Conservation (phyloP, 306 rosid species). For the Cucurbita argyrosperma region DNA sequence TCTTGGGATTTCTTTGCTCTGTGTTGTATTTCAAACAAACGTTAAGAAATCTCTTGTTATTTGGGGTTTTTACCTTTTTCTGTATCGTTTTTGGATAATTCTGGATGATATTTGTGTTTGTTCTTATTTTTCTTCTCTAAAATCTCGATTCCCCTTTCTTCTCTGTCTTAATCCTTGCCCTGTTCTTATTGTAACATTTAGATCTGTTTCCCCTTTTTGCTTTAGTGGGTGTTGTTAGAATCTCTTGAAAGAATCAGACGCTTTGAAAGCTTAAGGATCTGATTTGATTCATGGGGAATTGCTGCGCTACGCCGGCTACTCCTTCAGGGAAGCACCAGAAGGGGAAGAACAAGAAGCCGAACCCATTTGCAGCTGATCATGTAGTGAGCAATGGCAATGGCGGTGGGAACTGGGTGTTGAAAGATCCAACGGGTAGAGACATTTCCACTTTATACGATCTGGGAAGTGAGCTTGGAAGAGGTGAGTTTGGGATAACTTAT, state of each 20-base stretch:
- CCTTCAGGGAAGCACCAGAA: slow-evolving; percentile 5
- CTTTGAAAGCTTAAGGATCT: neutral
- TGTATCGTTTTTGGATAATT: slow-evolving; percentile 1
- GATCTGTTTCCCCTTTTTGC: neutral
- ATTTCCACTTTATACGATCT: slow-evolving; percentile 11
- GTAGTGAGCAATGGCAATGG: slow-evolving; percentile 13
- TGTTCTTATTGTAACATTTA: neutral
- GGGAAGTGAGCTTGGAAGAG: slow-evolving; percentile 19
- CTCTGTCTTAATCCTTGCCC: neutral
- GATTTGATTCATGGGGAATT: slow-evolving; percentile 21
- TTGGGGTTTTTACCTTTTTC: neutral
- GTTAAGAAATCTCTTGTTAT: neutral
- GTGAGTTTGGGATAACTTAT: slow-evolving; percentile 17
- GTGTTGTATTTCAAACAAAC: neutral
- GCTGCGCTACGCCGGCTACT: slow-evolving; percentile 12
- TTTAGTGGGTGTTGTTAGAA: neutral
- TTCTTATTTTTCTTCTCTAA: neutral
- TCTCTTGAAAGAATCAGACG: neutral
- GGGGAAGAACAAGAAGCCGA: slow-evolving; percentile 13
- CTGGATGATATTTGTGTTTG: neutral
- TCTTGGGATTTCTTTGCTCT: neutral
- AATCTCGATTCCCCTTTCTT: neutral
- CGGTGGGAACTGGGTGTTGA: slow-evolving; percentile 14
- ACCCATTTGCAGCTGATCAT: slow-evolving; percentile 15
- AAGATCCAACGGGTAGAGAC: slow-evolving; percentile 15